phyloP scores from a whole-genome alignment of 192 early-diverging fungal genomes.

The Dissophora ornata region DNA sequence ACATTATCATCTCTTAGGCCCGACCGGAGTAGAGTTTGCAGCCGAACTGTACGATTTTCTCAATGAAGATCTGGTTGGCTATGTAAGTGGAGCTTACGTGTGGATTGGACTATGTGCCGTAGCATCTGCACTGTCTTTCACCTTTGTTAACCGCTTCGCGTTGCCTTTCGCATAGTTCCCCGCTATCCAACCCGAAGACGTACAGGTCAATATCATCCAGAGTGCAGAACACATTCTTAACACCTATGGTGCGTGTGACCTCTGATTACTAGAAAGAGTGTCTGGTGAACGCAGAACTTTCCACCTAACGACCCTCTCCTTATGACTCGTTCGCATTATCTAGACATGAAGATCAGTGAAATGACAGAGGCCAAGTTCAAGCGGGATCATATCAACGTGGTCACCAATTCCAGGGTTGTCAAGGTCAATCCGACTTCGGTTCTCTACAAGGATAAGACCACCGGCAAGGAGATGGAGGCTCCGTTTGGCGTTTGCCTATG shows the following conservation, averaged over 20 bases:
- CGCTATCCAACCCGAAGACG: constrained; percentile 63
- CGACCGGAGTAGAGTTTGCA: constrained; percentile 75
- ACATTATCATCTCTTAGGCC: constrained; percentile 30
- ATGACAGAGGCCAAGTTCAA: constrained; percentile 74
- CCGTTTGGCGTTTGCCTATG: constrained; percentile 66
- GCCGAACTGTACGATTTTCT: constrained; percentile 67
- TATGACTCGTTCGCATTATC: background rate
- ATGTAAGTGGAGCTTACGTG: constrained; percentile 50
- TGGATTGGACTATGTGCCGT: background rate
- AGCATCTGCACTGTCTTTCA: background rate
- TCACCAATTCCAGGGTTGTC: constrained; percentile 76
- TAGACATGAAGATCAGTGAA: constrained; percentile 69
- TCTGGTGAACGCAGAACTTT: no score
- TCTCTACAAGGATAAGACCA: constrained; percentile 63
- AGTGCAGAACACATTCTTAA: constrained; percentile 79
- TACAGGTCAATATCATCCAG: constrained; percentile 72
- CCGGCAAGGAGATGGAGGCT: constrained; percentile 40
- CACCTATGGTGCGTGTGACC: constrained; percentile 67
- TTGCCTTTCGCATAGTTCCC: constrained; percentile 65
- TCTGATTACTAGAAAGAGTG: no score
- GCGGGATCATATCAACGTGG: constrained; percentile 71
- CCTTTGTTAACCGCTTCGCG: background rate
- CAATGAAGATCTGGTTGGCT: constrained; percentile 68
- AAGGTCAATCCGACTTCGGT: constrained; percentile 65
- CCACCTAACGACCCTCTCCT: no score